Percentiles rank a stretch among this genome's conserved stretches.
Conservation (phyloP, 257 asterid genomes). For the Coffea canephora region DNA sequence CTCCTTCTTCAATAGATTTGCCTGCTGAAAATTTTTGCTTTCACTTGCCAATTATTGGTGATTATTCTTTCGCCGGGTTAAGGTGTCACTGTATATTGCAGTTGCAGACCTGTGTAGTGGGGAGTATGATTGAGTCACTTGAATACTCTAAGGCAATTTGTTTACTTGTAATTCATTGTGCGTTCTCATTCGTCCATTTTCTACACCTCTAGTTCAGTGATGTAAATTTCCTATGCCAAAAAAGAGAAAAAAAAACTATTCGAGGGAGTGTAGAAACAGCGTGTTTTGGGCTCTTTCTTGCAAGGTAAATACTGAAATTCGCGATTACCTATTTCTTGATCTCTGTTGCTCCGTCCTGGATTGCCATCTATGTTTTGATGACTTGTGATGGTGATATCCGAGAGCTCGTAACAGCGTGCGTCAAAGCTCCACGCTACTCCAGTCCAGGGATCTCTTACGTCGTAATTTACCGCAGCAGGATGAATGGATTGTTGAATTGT, state of each 20-base stretch:
- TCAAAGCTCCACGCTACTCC: too few species aligned
- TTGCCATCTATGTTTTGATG: not conserved
- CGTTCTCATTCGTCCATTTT: not conserved
- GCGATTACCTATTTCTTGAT: not conserved
- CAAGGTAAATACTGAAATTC: not conserved
- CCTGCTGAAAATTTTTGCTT: conserved; percentile 1
- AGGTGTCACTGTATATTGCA: conserved; percentile 2
- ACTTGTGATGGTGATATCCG: too few species aligned
- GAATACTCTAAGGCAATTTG: conserved; percentile 11
- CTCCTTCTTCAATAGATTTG: not conserved
- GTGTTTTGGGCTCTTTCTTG: not conserved
- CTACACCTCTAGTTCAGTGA: not conserved
- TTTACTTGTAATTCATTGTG: not conserved
- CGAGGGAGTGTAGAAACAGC: not conserved
- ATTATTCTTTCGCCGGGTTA: conserved; percentile 10
- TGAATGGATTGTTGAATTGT: too few species aligned
- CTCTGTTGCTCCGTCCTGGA: not conserved
- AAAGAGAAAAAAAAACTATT: not conserved
- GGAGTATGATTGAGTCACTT: not conserved
- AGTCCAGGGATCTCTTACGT: too few species aligned
- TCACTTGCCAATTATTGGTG: conserved; percentile 6
- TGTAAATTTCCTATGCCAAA: not conserved
- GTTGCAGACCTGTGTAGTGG: not conserved
- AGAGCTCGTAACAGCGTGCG: too few species aligned
- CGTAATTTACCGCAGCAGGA: too few species aligned